These are phyloP conservation scores for Panicum miliaceum DNA, from an alignment of 176 grass and related monocot genomes.

Conservation along the genomic window DNA sequence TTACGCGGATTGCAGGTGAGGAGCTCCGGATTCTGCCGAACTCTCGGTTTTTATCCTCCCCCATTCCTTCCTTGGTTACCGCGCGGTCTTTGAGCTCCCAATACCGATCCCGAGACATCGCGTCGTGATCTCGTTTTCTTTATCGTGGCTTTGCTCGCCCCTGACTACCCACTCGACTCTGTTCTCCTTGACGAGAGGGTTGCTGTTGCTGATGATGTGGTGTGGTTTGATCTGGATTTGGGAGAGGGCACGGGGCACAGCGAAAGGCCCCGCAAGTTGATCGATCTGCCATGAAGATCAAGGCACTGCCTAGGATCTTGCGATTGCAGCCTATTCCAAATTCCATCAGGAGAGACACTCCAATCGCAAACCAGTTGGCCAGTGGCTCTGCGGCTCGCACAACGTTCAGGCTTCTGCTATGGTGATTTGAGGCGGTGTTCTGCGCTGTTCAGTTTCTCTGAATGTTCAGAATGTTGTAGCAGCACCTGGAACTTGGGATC, in stretches of 20 bases:
- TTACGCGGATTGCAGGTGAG: neutral
- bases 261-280: neutral
- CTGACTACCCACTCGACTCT: neutral
- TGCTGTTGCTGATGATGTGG: neutral
- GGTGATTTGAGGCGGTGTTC: neutral
- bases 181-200: neutral
- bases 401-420: neutral
- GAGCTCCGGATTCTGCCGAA: neutral
- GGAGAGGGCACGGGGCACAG: constrained; percentile 20
- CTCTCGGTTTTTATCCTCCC: no score
- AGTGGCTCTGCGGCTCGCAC: neutral
- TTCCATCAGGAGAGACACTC: neutral
- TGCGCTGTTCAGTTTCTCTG: neutral
- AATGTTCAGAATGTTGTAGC: neutral
- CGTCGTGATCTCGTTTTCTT: neutral
- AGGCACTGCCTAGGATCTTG: neutral
- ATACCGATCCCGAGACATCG: neutral
- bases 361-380: neutral
- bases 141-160: neutral
- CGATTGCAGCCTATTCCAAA: neutral
- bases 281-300: neutral
- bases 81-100: neutral
- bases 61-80: neutral
- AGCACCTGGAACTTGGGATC: neutral
- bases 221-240: neutral